phyloP scores from a whole-genome alignment of 164 flowering plant species.

The Dillenia turbinata region DNA sequence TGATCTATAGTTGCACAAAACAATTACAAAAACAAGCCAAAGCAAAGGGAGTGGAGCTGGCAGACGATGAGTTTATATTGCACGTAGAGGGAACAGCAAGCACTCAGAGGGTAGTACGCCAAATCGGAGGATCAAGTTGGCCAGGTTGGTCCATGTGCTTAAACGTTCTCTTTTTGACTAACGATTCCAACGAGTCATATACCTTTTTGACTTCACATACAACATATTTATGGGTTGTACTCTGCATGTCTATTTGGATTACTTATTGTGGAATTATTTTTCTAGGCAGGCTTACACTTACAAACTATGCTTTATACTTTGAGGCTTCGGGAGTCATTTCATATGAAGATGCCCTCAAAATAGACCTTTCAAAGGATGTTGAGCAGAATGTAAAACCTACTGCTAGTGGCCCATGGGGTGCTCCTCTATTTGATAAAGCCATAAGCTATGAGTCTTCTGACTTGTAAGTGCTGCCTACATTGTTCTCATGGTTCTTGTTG shows the following conservation, averaged over 20 bases:
- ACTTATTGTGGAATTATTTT: slow-evolving; percentile 2
- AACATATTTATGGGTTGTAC: too few relatives aligned
- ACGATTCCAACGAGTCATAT: too few relatives aligned
- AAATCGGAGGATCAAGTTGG: slow-evolving; percentile 87
- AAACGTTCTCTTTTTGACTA: background rate
- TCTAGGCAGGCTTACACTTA: slow-evolving; percentile 84
- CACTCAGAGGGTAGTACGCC: slow-evolving; percentile 82
- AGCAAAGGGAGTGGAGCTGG: slow-evolving; percentile 60
- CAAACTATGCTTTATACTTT: slow-evolving; percentile 90
- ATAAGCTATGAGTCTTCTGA: slow-evolving; percentile 66
- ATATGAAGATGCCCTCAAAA: slow-evolving; percentile 76
- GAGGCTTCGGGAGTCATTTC: slow-evolving; percentile 71
- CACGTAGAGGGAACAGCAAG: slow-evolving; percentile 89
- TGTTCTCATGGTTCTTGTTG: background rate
- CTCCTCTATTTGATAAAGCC: slow-evolving; percentile 90
- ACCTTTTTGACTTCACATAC: too few relatives aligned
- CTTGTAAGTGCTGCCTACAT: slow-evolving; percentile 42
- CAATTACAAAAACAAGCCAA: slow-evolving; percentile 62
- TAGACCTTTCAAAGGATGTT: slow-evolving; percentile 60
- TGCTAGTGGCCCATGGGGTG: slow-evolving; percentile 98
- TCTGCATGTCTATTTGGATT: too few relatives aligned
- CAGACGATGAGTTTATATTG: slow-evolving; percentile 77
- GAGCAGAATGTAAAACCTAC: slow-evolving; percentile 55
- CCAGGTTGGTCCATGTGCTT: slow-evolving; percentile 47
- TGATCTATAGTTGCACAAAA: slow-evolving; percentile 48